Evolutionary conservation across 805 yeast genomes (phyloP).

Genomic region (Limtongia smithiae): DNA sequence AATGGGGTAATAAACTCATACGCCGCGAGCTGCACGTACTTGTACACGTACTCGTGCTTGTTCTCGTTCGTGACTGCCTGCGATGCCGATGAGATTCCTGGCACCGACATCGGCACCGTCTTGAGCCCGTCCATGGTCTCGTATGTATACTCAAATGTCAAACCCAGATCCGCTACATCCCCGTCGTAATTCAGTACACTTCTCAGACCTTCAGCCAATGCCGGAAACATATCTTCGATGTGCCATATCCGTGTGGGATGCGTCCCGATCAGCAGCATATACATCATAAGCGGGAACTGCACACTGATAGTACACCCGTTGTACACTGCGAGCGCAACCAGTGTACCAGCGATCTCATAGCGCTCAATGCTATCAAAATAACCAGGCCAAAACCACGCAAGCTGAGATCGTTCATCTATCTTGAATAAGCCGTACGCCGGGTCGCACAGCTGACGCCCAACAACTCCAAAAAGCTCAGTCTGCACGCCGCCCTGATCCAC

Average conservation of each 20-base stretch:
- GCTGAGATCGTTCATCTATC: constrained; percentile 19
- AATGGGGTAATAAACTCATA: constrained; percentile 14
- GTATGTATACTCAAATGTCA: constrained; percentile 28
- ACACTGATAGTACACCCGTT: constrained; percentile 35
- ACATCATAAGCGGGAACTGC: constrained; percentile 32
- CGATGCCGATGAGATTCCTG: constrained; percentile 2
- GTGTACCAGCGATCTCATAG: constrained; percentile 32
- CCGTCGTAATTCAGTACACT: constrained; percentile 12
- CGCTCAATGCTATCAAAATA: constrained; percentile 22
- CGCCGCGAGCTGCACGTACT: constrained; percentile 16
- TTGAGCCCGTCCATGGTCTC: constrained; percentile 7
- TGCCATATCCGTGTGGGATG: constrained; percentile 9
- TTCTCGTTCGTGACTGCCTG: constrained; percentile 24
- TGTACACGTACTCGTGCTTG: constrained; percentile 17
- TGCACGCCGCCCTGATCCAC: constrained; percentile 37
- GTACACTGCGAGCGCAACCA: constrained; percentile 34
- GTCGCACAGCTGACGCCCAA: constrained; percentile 30
- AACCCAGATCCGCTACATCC: constrained; percentile 16
- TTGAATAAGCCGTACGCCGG: constrained; percentile 26
- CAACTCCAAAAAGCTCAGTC: constrained; percentile 31
- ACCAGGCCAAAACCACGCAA: constrained; percentile 32
- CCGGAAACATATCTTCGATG: constrained; percentile 31
- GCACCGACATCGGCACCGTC: constrained; percentile 9
- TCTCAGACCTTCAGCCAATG: constrained; percentile 17
- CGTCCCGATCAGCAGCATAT: constrained; percentile 15